Conservation (phyloP, 1,284 basidiomycete genomes). For the Trichosporon coremiiforme region DNA sequence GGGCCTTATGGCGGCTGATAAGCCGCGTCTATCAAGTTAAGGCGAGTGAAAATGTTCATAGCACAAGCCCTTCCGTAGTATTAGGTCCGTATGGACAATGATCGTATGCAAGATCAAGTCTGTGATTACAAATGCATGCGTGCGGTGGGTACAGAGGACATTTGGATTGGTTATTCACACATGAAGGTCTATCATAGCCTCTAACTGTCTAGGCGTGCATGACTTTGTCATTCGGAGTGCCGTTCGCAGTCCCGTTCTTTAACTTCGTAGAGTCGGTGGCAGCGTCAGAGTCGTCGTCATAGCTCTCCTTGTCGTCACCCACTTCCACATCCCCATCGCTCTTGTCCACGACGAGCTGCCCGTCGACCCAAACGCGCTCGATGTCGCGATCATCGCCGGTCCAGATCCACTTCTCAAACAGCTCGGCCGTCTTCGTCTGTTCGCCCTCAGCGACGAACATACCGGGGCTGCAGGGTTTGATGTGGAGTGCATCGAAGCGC, state of each 20-base stretch:
- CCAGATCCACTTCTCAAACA: conserved; percentile 58
- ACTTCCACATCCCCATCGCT: not conserved
- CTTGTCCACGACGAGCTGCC: conserved; percentile 19
- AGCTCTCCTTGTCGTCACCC: not conserved
- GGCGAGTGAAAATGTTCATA: not conserved
- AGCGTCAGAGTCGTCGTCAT: not conserved
- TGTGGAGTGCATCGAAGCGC: conserved; percentile 85
- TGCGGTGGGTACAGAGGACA: no score
- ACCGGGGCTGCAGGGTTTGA: conserved; percentile 65
- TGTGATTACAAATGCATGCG: not conserved
- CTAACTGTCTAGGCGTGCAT: not conserved
- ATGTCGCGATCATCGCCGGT: conserved; percentile 89
- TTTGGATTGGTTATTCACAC: no score
- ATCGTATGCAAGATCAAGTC: not conserved
- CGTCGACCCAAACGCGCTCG: conserved; percentile 70
- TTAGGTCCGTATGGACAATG: not conserved
- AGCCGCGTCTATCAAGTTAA: not conserved
- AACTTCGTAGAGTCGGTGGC: not conserved
- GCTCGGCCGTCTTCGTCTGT: conserved; percentile 34
- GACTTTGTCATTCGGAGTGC: not conserved
- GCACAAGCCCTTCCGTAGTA: not conserved
- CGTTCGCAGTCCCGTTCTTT: not conserved
- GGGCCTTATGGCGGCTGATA: not conserved
- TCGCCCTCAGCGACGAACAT: conserved; percentile 49
- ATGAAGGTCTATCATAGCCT: no score